Evolutionary conservation across 352 stramenopile genomes (phyloP).

Genomic region (Phytophthora melonis): DNA sequence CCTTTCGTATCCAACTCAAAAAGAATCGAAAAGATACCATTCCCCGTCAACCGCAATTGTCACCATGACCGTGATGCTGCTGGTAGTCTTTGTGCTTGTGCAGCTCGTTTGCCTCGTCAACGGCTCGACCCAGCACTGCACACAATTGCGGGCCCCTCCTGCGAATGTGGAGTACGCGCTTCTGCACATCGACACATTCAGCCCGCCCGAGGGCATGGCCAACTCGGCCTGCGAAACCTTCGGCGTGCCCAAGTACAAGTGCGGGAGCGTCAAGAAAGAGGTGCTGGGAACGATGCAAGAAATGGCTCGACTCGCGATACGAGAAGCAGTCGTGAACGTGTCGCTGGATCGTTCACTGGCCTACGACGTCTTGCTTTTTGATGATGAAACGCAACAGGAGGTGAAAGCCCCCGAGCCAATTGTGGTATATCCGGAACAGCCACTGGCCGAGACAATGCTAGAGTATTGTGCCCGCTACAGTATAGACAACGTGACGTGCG

Average conservation of each 20-base stretch:
- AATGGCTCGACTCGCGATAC: constrained; percentile 52
- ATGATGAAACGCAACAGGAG: constrained; percentile 16
- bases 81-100: constrained; percentile 18
- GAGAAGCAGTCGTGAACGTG: constrained; percentile 66
- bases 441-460: constrained; percentile 41
- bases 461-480: constrained; percentile 41
- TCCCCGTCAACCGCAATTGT: background rate
- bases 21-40: constrained; percentile 23
- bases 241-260: constrained; percentile 47
- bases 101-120: constrained; percentile 2
- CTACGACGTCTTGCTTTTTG: constrained; percentile 48
- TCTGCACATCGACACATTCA: constrained; percentile 54
- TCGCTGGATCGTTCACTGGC: constrained; percentile 60
- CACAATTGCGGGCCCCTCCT: constrained; percentile 29
- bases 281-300: constrained; percentile 51
- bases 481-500: constrained; percentile 26
- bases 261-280: constrained; percentile 35
- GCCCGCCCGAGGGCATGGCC: constrained; percentile 37
- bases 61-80: background rate
- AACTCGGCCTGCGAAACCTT: constrained; percentile 30
- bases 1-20: constrained; percentile 10
- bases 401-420: constrained; percentile 36
- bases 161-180: constrained; percentile 41
- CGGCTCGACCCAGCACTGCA: constrained; percentile 22
- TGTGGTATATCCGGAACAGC: constrained; percentile 47